These are phyloP conservation scores for Taphrina confusa DNA, from an alignment of 1,139 yeast species.

Conservation along the genomic window DNA sequence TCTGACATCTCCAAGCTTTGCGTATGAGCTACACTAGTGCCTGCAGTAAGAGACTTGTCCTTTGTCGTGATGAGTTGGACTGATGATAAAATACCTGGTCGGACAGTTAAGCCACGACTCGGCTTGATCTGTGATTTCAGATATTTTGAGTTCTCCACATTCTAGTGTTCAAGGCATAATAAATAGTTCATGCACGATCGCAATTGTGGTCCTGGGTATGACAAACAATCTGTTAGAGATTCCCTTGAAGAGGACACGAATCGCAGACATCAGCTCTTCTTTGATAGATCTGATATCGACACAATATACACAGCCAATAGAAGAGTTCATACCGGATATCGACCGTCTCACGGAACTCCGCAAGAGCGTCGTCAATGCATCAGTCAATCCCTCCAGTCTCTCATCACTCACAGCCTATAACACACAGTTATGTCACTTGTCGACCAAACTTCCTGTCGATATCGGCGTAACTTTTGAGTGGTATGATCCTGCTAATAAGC, in stretches of 20 bases:
- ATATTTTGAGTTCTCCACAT: no score
- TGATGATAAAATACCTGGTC: no score
- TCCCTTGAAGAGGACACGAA: slow-evolving; percentile 16
- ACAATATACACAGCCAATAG: slow-evolving; percentile 12
- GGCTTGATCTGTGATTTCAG: no score
- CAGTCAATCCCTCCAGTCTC: background rate
- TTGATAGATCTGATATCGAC: background rate
- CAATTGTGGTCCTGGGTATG: no score
- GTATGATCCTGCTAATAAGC: background rate
- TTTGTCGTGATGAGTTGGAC: no score
- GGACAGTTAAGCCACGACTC: no score
- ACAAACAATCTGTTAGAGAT: slow-evolving; percentile 7
- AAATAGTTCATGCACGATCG: no score
- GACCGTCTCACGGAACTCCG: slow-evolving; percentile 9
- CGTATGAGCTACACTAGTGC: no score
- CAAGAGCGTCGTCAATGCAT: background rate
- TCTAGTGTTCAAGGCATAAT: no score
- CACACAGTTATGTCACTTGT: background rate
- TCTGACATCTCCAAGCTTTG: no score
- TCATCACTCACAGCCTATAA: background rate
- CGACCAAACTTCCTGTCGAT: slow-evolving; percentile 6
- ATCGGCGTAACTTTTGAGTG: slow-evolving; percentile 4
- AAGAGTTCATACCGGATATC: background rate
- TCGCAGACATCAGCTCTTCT: slow-evolving; percentile 37
- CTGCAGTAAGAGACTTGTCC: no score